phyloP scores from a whole-genome alignment of 805 yeast species.

The Candida insectorum region DNA sequence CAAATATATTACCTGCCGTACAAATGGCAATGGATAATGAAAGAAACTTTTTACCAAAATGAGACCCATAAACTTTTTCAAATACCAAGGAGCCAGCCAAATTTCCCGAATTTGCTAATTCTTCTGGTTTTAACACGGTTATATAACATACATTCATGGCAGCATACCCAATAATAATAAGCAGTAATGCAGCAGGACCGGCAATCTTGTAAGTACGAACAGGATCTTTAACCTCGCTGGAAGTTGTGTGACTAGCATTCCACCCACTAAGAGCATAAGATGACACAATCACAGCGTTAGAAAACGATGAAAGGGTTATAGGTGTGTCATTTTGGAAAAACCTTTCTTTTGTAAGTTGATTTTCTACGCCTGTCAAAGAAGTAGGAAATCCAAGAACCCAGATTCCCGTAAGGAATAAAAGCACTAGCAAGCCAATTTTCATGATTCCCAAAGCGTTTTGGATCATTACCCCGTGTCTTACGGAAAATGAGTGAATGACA shows the following conservation, averaged over 20 bases:
- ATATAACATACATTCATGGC: conserved; percentile 56
- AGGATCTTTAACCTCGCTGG: conserved; percentile 62
- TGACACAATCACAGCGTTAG: conserved; percentile 56
- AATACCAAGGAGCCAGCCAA: conserved; percentile 58
- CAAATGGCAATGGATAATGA: conserved; percentile 59
- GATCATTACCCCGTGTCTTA: conserved; percentile 54
- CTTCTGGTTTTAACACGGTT: conserved; percentile 51
- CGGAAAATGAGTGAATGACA: conserved; percentile 55
- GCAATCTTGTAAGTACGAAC: conserved; percentile 55
- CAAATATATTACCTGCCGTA: conserved; percentile 61
- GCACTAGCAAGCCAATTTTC: conserved; percentile 51
- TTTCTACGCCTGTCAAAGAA: conserved; percentile 40
- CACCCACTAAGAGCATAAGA: conserved; percentile 62
- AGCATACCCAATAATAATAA: conserved; percentile 47
- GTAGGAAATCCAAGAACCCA: conserved; percentile 54
- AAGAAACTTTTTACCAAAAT: conserved; percentile 50
- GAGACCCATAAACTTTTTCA: conserved; percentile 51
- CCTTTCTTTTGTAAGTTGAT: conserved; percentile 31
- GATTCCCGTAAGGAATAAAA: conserved; percentile 57
- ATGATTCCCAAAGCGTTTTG: conserved; percentile 64
- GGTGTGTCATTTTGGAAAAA: conserved; percentile 22
- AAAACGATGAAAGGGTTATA: conserved; percentile 43
- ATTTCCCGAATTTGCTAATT: conserved; percentile 53
- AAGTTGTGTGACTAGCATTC: conserved; percentile 58
- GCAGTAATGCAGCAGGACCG: conserved; percentile 51